Conservation (phyloP, 192 early-diverging fungal species). For the Entomortierella parvispora region DNA sequence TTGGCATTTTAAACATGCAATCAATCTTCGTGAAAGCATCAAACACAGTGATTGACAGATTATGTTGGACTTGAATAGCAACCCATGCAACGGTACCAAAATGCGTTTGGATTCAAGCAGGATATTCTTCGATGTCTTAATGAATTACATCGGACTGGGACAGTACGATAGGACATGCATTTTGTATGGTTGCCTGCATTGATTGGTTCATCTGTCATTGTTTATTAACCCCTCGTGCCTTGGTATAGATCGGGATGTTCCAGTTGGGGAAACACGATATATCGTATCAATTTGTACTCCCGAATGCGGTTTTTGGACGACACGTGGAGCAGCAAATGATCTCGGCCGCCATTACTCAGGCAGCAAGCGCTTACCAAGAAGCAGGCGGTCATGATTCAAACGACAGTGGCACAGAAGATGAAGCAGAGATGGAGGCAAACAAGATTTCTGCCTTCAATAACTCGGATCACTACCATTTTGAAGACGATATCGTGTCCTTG, state of each 20-base stretch:
- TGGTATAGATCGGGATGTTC: constrained; percentile 29
- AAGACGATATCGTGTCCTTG: constrained; percentile 39
- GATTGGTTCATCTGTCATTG: too few species aligned
- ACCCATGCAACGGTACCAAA: constrained; percentile 49
- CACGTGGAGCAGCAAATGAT: constrained; percentile 40
- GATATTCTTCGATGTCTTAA: constrained; percentile 38
- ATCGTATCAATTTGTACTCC: constrained; percentile 33
- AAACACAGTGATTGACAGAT: too few species aligned
- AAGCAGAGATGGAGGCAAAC: neutral
- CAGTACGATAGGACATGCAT: too few species aligned
- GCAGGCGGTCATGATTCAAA: constrained; percentile 22
- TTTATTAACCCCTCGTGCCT: too few species aligned
- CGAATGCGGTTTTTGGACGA: constrained; percentile 35
- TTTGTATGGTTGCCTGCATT: too few species aligned
- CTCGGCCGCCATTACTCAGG: constrained; percentile 36
- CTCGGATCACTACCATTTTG: constrained; percentile 34
- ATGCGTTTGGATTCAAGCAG: constrained; percentile 43
- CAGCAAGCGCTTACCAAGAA: constrained; percentile 38
- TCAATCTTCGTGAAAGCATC: too few species aligned
- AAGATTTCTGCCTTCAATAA: constrained; percentile 6
- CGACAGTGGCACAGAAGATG: neutral
- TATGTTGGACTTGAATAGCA: constrained; percentile 26
- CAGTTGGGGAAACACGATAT: constrained; percentile 35
- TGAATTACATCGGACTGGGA: constrained; percentile 18
- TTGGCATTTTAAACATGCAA: too few species aligned